Conservation (phyloP, 2,329 filamentous ascomycete species). For the Alternaria postmessia region DNA sequence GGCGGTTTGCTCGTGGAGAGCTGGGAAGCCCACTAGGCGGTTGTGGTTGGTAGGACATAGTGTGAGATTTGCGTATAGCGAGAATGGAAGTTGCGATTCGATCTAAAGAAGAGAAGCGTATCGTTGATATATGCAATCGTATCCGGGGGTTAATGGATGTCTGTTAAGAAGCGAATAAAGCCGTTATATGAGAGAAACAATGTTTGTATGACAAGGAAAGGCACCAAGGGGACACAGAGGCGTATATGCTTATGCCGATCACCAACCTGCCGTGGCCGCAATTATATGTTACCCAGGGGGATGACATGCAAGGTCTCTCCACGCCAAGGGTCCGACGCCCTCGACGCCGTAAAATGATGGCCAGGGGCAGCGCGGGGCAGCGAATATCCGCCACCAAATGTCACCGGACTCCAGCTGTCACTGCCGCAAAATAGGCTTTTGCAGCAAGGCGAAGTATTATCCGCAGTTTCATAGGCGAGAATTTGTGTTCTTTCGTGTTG, state of each 20-base stretch:
- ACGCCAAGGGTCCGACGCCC: constrained; percentile 22
- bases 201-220: constrained; percentile 26
- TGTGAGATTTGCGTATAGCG: constrained; percentile 1
- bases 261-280: constrained; percentile 25
- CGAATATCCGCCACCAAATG: constrained; percentile 25
- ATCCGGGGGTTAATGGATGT: constrained; percentile 13
- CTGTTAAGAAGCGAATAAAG: constrained; percentile 14
- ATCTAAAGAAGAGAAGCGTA: background rate
- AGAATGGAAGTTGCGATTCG: background rate
- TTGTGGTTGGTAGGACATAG: constrained; percentile 29
- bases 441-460: constrained; percentile 23
- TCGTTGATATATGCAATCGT: constrained; percentile 11
- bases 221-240: constrained; percentile 26
- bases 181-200: constrained; percentile 20
- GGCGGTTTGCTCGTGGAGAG: constrained; percentile 33
- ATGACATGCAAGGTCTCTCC: constrained; percentile 17
- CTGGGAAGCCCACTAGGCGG: constrained; percentile 32
- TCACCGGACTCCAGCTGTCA: constrained; percentile 5
- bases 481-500: constrained; percentile 12
- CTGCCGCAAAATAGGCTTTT: constrained; percentile 12
- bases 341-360: constrained; percentile 14
- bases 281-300: constrained; percentile 35
- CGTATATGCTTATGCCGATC: constrained; percentile 32
- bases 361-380: constrained; percentile 28
- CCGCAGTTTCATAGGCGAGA: constrained; percentile 15